phyloP scores from a whole-genome alignment of 805 yeast genomes.

The Candida patagonica region DNA sequence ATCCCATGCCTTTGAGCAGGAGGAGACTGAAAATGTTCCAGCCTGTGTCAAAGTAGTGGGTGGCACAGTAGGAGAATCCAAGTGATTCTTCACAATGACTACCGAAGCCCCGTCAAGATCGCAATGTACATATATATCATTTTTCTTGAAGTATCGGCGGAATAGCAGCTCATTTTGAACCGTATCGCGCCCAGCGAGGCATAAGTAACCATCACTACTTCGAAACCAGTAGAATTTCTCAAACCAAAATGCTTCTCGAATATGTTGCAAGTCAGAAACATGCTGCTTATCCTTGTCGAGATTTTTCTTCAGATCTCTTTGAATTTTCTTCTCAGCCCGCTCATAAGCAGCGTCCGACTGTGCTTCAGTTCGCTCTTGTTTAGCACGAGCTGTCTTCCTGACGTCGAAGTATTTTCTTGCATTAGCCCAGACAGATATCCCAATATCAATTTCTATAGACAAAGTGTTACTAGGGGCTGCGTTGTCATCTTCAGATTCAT shows the following conservation, averaged over 20 bases:
- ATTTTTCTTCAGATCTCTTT: constrained; percentile 53
- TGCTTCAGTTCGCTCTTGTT: constrained; percentile 71
- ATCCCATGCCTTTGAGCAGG: constrained; percentile 79
- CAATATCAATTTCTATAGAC: constrained; percentile 56
- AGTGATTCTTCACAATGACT: constrained; percentile 76
- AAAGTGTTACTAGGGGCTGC: constrained; percentile 20
- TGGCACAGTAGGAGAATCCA: constrained; percentile 48
- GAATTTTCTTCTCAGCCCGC: constrained; percentile 72
- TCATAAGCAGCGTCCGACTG: constrained; percentile 70
- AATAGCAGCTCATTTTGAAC: constrained; percentile 73
- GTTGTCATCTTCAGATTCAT: constrained; percentile 28
- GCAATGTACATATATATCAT: constrained; percentile 63
- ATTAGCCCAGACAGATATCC: constrained; percentile 77
- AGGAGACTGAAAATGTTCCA: constrained; percentile 70
- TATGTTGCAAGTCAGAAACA: constrained; percentile 37
- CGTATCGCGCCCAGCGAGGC: constrained; percentile 78
- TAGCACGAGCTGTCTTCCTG: constrained; percentile 64
- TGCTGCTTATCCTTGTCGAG: constrained; percentile 49
- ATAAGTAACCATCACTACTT: constrained; percentile 80
- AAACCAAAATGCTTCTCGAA: constrained; percentile 77
- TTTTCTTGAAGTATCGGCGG: constrained; percentile 62
- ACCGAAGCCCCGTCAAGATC: constrained; percentile 67
- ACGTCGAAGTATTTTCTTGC: constrained; percentile 73
- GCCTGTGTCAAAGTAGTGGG: constrained; percentile 88
- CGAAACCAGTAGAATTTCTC: constrained; percentile 93